phyloP scores from a whole-genome alignment of 225 moss, liverwort and hornwort species.

The Pleurozium schreberi region DNA sequence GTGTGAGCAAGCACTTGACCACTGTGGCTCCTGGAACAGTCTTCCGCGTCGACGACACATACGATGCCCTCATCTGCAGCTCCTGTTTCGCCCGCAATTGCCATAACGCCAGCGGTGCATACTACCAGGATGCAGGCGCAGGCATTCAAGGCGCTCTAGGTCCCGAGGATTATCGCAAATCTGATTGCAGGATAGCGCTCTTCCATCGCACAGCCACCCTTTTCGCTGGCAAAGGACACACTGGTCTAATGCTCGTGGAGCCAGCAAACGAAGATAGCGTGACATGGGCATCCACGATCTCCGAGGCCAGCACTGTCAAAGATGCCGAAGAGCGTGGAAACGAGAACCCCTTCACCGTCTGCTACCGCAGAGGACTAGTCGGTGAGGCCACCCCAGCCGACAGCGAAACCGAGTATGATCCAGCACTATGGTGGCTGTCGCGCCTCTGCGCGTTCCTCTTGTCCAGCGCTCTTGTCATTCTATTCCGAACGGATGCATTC shows the following conservation, averaged over 20 bases:
- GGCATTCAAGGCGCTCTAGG: background rate
- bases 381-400: background rate
- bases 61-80: conserved; percentile 2
- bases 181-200: background rate
- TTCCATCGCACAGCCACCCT: background rate
- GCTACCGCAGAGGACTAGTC: background rate
- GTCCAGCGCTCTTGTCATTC: background rate
- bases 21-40: conserved; percentile 11
- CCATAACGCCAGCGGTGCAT: background rate
- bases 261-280: conserved; percentile 10
- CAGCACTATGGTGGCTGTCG: conserved; percentile 10
- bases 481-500: conserved; percentile 15
- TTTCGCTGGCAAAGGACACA: background rate
- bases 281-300: conserved; percentile 14
- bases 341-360: conserved; percentile 16
- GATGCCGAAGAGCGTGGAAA: conserved; percentile 23
- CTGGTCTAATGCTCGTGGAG: conserved; percentile 8
- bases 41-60: conserved; percentile 10
- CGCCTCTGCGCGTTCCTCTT: background rate
- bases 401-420: background rate
- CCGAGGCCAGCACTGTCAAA: conserved; percentile 10
- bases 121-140: background rate
- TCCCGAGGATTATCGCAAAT: background rate
- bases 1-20: conserved; percentile 18
- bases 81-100: background rate